Conservation (phyloP, 2,329 filamentous ascomycete species). For the Fusarium guadeloupense region DNA sequence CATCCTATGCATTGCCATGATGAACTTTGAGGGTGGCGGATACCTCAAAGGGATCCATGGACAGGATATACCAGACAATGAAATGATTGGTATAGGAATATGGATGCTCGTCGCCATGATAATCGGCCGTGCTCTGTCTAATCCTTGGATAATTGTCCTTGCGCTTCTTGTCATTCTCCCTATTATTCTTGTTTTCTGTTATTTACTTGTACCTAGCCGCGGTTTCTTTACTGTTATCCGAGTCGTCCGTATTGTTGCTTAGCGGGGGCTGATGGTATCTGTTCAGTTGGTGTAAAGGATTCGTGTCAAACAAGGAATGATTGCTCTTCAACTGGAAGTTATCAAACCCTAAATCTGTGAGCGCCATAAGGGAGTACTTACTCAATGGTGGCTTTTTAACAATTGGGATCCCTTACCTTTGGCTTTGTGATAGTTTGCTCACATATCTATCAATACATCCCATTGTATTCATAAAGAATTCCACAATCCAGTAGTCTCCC, state of each 20-base stretch:
- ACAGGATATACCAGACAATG: conserved; percentile 23
- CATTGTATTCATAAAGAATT: no score
- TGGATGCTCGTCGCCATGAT: conserved; percentile 34
- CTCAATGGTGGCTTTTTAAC: no score
- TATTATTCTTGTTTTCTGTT: conserved; percentile 1
- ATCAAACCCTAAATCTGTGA: no score
- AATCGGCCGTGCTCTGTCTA: conserved; percentile 17
- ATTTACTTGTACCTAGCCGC: conserved; percentile 20
- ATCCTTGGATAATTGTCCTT: not conserved
- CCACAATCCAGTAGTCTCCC: not conserved
- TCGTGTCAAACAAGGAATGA: no score
- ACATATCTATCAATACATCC: not conserved
- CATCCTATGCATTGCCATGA: conserved; percentile 28
- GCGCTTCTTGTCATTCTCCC: conserved; percentile 7
- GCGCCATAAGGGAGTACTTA: no score
- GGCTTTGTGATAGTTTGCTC: not conserved
- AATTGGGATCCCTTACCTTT: not conserved
- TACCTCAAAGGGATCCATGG: conserved; percentile 10
- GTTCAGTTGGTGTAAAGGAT: conserved; percentile 51
- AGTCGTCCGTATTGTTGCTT: not conserved
- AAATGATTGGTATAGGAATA: conserved; percentile 30
- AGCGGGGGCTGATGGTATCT: conserved; percentile 40
- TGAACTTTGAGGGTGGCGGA: conserved; percentile 34
- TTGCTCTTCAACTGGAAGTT: no score
- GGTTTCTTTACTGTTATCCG: conserved; percentile 30